phyloP scores from a whole-genome alignment of 352 stramenopile species.

The Phytophthora nicotianae region DNA sequence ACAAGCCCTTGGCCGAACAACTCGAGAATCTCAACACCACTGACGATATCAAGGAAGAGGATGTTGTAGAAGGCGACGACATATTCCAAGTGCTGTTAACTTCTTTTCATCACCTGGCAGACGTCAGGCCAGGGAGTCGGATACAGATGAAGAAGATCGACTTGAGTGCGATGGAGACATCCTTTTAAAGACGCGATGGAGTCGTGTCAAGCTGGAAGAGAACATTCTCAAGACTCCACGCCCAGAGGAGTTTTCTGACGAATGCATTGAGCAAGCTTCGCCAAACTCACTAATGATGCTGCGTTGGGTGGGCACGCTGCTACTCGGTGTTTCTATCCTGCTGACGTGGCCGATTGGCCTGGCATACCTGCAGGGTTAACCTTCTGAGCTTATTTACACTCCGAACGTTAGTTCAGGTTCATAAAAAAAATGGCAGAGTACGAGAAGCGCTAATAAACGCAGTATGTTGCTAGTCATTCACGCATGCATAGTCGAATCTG shows the following conservation, averaged over 20 bases:
- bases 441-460: too few species aligned
- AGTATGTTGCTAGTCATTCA: background rate
- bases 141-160: background rate
- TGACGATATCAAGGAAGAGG: conserved; percentile 2
- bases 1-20: background rate
- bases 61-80: conserved; percentile 23
- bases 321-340: conserved; percentile 26
- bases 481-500: background rate
- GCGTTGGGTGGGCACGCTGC: conserved; percentile 10
- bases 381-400: background rate
- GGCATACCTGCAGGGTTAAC: conserved; percentile 15
- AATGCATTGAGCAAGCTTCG: conserved; percentile 2
- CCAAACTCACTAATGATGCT: background rate
- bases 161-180: background rate
- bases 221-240: background rate
- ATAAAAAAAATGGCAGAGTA: background rate
- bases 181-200: background rate
- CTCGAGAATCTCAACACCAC: background rate
- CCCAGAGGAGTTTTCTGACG: background rate
- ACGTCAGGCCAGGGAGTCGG: background rate
- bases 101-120: background rate
- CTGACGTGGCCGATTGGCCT: conserved; percentile 24
- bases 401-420: background rate
- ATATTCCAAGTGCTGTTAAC: conserved; percentile 22
- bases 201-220: background rate